Evolutionary conservation across 2,329 filamentous ascomycete species (phyloP).

Genomic region (Fusarium sp.): DNA sequence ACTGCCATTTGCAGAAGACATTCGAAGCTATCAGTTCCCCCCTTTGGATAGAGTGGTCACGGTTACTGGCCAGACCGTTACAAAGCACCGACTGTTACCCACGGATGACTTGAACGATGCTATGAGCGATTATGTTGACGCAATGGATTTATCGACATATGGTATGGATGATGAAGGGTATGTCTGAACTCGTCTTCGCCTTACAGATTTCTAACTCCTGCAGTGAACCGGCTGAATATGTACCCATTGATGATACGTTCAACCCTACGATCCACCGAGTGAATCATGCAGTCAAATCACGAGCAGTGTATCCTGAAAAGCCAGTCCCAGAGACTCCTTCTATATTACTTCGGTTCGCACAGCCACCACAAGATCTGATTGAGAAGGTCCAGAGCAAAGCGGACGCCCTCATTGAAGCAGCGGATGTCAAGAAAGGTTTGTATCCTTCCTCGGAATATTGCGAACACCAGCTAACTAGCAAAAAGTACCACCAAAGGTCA

Average conservation of each 20-base stretch:
- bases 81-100: constrained; percentile 85
- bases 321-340: constrained; percentile 70
- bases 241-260: constrained; percentile 82
- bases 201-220: constrained; percentile 24
- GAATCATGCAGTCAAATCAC: constrained; percentile 83
- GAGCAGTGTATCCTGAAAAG: constrained; percentile 78
- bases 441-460: background rate
- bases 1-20: constrained; percentile 91
- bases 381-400: constrained; percentile 67
- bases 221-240: constrained; percentile 71
- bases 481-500: constrained; percentile 80
- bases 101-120: constrained; percentile 76
- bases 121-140: constrained; percentile 93
- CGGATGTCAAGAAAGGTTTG: constrained; percentile 86
- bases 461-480: constrained; percentile 27
- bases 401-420: constrained; percentile 71
- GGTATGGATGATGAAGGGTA: constrained; percentile 80
- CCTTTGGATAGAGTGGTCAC: constrained; percentile 89
- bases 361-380: constrained; percentile 75
- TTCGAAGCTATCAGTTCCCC: constrained; percentile 90
- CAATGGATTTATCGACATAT: constrained; percentile 84
- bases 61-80: constrained; percentile 82
- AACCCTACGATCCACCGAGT: constrained; percentile 89
- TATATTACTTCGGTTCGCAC: constrained; percentile 76
- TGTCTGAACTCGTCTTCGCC: constrained; percentile 34